phyloP scores from a whole-genome alignment of 192 early-diverging fungal genomes.

The Backusella australiensis region DNA sequence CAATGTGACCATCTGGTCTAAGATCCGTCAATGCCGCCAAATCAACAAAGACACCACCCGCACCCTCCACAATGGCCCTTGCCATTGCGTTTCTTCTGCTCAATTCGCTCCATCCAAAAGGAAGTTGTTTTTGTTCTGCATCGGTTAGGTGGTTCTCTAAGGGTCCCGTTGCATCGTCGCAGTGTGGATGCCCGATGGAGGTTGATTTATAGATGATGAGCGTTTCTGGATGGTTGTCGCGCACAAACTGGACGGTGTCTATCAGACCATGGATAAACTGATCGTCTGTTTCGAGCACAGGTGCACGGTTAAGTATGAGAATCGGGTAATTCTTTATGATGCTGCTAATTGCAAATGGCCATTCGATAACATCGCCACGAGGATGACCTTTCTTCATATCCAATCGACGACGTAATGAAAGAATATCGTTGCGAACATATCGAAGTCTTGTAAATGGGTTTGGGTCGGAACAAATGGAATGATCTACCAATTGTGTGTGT shows the following conservation, averaged over 20 bases:
- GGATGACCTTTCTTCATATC: slow-evolving; percentile 24
- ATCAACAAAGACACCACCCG: slow-evolving; percentile 51
- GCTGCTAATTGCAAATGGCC: slow-evolving; percentile 36
- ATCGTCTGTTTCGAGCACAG: slow-evolving; percentile 36
- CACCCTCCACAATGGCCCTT: slow-evolving; percentile 43
- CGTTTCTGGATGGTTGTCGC: slow-evolving; percentile 27
- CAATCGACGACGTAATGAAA: slow-evolving; percentile 25
- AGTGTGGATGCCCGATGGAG: slow-evolving; percentile 43
- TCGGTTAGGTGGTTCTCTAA: slow-evolving; percentile 28
- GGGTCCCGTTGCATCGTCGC: slow-evolving; percentile 39
- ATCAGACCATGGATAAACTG: slow-evolving; percentile 33
- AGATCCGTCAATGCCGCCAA: slow-evolving; percentile 39
- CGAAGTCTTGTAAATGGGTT: slow-evolving; percentile 29
- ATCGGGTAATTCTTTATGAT: slow-evolving; percentile 37
- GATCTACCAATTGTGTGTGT: slow-evolving; percentile 25
- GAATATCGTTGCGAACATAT: slow-evolving; percentile 47
- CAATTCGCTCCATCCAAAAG: slow-evolving; percentile 36
- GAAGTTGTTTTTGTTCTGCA: slow-evolving; percentile 32
- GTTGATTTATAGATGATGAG: slow-evolving; percentile 51
- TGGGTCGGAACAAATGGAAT: slow-evolving; percentile 27
- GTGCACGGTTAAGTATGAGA: slow-evolving; percentile 45
- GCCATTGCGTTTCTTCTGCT: slow-evolving; percentile 49
- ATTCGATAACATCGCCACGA: slow-evolving; percentile 37
- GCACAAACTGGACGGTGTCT: slow-evolving; percentile 32
- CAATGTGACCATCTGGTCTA: slow-evolving; percentile 52